A percentile compares a stretch with the other conserved stretches of the same genome.
phyloP scores from a whole-genome alignment of 805 yeast species.

The Pichia kluyveri region DNA sequence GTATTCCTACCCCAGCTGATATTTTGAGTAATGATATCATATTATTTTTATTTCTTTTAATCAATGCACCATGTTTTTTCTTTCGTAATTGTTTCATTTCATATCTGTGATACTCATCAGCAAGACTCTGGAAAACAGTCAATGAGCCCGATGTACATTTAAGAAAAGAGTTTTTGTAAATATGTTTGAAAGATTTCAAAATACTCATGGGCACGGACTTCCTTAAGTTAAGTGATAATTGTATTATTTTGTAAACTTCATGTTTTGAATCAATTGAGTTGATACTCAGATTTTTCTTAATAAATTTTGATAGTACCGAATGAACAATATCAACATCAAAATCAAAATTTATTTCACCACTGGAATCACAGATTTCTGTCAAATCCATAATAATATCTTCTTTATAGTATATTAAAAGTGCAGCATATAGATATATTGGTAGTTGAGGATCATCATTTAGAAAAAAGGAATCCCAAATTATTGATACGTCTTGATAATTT shows the following conservation, averaged over 20 bases:
- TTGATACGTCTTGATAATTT: slow-evolving; percentile 38
- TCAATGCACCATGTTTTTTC: background rate
- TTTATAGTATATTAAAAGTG: slow-evolving; percentile 40
- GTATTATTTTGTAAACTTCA: slow-evolving; percentile 21
- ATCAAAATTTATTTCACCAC: slow-evolving; percentile 18
- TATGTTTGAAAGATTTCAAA: slow-evolving; percentile 1
- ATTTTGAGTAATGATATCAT: background rate
- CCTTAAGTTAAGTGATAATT: slow-evolving; percentile 11
- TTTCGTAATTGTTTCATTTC: background rate
- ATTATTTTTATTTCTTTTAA: background rate
- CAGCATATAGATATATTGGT: slow-evolving; percentile 52
- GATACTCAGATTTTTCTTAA: slow-evolving; percentile 18
- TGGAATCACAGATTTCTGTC: slow-evolving; percentile 23
- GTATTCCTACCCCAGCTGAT: slow-evolving; percentile 3
- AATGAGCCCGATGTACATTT: slow-evolving; percentile 7
- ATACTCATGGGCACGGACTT: slow-evolving; percentile 5
- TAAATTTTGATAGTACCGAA: slow-evolving; percentile 19
- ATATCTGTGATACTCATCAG: background rate
- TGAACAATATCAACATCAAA: slow-evolving; percentile 19
- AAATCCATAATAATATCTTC: slow-evolving; percentile 31
- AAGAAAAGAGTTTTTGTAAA: slow-evolving; percentile 17
- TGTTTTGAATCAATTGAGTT: slow-evolving; percentile 16
- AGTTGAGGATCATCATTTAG: slow-evolving; percentile 45
- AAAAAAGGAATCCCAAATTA: slow-evolving; percentile 63
- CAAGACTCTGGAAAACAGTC: slow-evolving; percentile 12